A percentile compares a stretch with the other conserved stretches of the same genome.
phyloP scores from a whole-genome alignment of 2,329 filamentous ascomycete species.

The Sporothrix dimorphospora region DNA sequence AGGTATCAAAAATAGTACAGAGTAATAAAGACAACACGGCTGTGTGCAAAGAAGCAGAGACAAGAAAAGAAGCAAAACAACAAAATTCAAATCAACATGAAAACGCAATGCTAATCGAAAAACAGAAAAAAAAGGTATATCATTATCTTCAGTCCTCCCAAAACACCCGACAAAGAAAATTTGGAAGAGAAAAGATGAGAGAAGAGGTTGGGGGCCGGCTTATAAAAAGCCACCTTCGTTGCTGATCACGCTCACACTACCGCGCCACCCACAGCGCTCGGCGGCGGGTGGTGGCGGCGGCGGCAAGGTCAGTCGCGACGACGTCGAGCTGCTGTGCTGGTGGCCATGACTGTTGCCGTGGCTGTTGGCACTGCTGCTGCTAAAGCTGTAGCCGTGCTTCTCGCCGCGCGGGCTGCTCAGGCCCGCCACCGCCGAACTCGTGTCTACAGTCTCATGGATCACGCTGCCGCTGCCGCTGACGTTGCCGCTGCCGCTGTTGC shows the following conservation, averaged over 20 bases:
- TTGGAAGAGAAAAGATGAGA: not conserved
- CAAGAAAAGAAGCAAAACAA: not conserved
- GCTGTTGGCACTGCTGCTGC: slow-evolving; percentile 43
- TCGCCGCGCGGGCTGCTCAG: slow-evolving; percentile 30
- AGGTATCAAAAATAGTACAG: slow-evolving; percentile 23
- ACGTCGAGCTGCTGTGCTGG: slow-evolving; percentile 21
- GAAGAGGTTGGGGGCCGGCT: slow-evolving; percentile 33
- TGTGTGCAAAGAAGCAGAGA: not conserved
- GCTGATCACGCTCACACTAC: slow-evolving; percentile 58
- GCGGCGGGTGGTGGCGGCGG: slow-evolving; percentile 43
- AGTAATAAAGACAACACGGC: not conserved
- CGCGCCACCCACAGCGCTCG: slow-evolving; percentile 59
- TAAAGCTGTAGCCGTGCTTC: slow-evolving; percentile 37
- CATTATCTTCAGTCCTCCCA: not conserved
- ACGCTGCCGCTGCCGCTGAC: slow-evolving; percentile 8
- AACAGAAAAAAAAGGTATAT: slow-evolving; percentile 4
- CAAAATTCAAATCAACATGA: not conserved
- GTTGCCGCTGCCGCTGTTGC: slow-evolving; percentile 51
- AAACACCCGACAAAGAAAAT: no score
- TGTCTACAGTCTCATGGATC: slow-evolving; percentile 38
- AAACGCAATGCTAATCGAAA: slow-evolving; percentile 1
- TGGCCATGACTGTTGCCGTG: slow-evolving; percentile 28
- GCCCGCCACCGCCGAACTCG: not conserved
- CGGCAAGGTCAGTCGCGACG: slow-evolving; percentile 34
- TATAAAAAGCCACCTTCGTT: slow-evolving; percentile 59